phyloP scores from a whole-genome alignment of 208 protist species.

The Acanthamoeba polyphaga region DNA sequence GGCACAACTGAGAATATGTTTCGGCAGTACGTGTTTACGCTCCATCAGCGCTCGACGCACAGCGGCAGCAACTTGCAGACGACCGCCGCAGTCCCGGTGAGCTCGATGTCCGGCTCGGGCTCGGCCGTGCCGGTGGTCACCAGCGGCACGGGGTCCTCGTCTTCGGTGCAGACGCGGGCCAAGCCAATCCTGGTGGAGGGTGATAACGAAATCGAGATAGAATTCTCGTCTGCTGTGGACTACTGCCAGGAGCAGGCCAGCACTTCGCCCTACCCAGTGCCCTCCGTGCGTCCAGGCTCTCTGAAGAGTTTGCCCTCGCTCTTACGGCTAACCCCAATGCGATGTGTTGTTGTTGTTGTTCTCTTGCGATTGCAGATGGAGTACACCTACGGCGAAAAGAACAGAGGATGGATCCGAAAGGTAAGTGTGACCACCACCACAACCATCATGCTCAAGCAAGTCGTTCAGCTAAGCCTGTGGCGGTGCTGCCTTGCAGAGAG shows the following conservation, averaged over 20 bases:
- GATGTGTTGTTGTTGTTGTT: neutral
- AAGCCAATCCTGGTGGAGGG: conserved; percentile 35
- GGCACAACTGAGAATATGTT: conserved; percentile 62
- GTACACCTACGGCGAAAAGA: conserved; percentile 46
- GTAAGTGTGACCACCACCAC: neutral
- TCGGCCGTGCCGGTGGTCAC: neutral
- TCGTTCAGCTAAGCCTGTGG: neutral
- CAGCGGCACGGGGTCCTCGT: conserved; percentile 10
- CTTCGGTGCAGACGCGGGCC: conserved; percentile 10
- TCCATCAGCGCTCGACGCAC: conserved; percentile 17
- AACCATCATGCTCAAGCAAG: too few species aligned
- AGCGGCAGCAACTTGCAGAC: neutral
- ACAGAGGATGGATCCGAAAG: conserved; percentile 52
- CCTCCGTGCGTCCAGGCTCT: neutral
- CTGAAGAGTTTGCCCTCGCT: neutral
- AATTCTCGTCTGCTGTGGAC: conserved; percentile 45
- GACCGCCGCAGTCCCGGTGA: neutral
- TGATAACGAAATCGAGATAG: conserved; percentile 53
- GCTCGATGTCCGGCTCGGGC: conserved; percentile 22
- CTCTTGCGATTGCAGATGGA: conserved; percentile 19
- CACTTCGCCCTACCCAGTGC: conserved; percentile 32
- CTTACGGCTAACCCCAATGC: neutral
- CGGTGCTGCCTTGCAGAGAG: neutral
- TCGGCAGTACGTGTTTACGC: conserved; percentile 23
- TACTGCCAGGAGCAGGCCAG: conserved; percentile 47